Percentiles rank a stretch among this genome's conserved stretches.
These are phyloP conservation scores for Mycena sp. DNA, from an alignment of 1,284 basidiomycete genomes.

Conservation along the genomic window DNA sequence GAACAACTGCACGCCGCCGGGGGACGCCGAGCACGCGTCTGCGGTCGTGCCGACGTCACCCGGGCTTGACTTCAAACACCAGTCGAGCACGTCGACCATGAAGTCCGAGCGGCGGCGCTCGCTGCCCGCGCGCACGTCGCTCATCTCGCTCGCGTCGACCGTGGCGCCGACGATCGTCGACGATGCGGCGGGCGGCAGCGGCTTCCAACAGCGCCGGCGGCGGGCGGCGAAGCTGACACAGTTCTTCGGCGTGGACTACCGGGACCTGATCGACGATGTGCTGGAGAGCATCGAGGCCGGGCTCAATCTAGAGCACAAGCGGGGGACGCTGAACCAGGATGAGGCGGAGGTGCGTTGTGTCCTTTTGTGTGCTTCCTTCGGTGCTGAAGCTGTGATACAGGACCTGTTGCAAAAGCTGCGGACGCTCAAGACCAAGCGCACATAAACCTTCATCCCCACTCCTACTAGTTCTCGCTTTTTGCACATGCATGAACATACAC, in stretches of 20 bases:
- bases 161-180: conserved; percentile 52
- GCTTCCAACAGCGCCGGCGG: conserved; percentile 74
- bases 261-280: conserved; percentile 76
- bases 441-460: too few relatives aligned
- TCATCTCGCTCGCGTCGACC: conserved; percentile 53
- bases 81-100: conserved; percentile 40
- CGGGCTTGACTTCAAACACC: too few relatives aligned
- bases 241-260: conserved; percentile 86
- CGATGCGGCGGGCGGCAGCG: conserved; percentile 40
- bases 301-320: conserved; percentile 70
- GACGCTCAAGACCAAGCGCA: conserved; percentile 63
- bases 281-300: conserved; percentile 82
- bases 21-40: conserved; percentile 38
- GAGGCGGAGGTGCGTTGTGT: conserved; percentile 70
- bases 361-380: neutral
- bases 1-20: conserved; percentile 42
- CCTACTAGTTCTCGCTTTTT: too few relatives aligned
- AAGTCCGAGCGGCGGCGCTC: conserved; percentile 74
- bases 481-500: too few relatives aligned
- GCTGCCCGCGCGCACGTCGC: conserved; percentile 60
- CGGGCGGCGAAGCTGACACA: conserved; percentile 82
- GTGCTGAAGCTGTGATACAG: conserved; percentile 43
- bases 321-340: conserved; percentile 68
- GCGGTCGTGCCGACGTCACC: conserved; percentile 30
- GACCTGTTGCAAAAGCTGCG: conserved; percentile 70